Evolutionary conservation across 108 stramenopile species (phyloP), one percentile per base, ranked within the genome.

Genomic region (Poteriospumella lacustris): DNA sequence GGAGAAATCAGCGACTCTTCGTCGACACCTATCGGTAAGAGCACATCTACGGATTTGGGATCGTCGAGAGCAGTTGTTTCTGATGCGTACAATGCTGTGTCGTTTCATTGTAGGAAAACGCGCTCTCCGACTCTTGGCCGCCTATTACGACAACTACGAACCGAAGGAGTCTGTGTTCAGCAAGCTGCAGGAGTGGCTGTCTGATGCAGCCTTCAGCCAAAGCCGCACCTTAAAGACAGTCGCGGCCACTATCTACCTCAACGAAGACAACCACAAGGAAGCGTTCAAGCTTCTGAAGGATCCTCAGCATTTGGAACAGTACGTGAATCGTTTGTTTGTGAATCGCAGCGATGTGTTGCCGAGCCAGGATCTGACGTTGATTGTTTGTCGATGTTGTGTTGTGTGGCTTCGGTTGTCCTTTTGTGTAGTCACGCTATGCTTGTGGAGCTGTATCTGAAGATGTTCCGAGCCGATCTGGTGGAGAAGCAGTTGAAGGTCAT

Each of bases 401-500:
- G 52, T 56, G n/a, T 19, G 64, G 12, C 36, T 68, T 12, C 19
- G 15, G 19, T 56, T 56, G 52, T 19, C 24, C 24, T 56, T 24
- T 19, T 19, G 19, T 19, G 15, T 56, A 56, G 52, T 56, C 24
- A 56, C 24, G 52, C 52, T 15, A 19, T 56, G 52, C 9, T 64
- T 1, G 81, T 93, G 33, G 93, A 96, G 82, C 91, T 97, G 76
- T 96, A 91, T 84, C 85, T 98, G 39, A 87, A 90, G 68, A 90
- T 98, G 80, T 92, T 96, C 88, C 89, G 97, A 2, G 67, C 93
- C 19, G 97, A 98, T 83, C 87, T 97, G 79, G 96, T 96, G 12
- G 44, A 85, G 60, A 64, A 89, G 56, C 77, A 87, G 56, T 80
- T 96, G 43, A 69, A 83, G 47, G 58, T 83, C 73, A 69, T 98